A percentile compares a stretch with the other conserved stretches of the same genome.
phyloP scores from a whole-genome alignment of 306 rosid species.

The Quercus glauca region DNA sequence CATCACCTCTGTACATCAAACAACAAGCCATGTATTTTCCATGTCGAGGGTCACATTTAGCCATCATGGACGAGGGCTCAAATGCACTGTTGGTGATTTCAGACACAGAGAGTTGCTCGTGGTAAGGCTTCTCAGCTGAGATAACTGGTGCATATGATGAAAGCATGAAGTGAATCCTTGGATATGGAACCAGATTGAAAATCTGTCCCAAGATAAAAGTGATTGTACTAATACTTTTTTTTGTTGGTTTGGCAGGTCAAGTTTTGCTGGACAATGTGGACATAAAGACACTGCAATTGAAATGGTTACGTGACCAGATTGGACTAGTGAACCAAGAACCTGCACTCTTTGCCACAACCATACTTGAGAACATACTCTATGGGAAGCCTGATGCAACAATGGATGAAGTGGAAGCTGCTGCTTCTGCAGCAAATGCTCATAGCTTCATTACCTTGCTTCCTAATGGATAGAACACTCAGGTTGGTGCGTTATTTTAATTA shows the following conservation, averaged over 20 bases:
- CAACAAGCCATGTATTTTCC: conserved; percentile 53
- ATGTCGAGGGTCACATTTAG: conserved; percentile 45
- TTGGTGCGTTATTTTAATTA: conserved; percentile 9
- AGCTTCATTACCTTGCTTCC: conserved; percentile 91
- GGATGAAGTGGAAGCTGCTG: conserved; percentile 86
- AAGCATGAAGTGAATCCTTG: conserved; percentile 49
- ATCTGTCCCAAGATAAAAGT: conserved; percentile 25
- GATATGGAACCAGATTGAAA: conserved; percentile 48
- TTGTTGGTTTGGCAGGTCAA: conserved; percentile 58
- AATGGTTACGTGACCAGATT: conserved; percentile 92
- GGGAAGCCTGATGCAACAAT: conserved; percentile 87
- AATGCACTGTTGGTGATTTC: conserved; percentile 48
- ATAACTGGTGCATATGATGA: conserved; percentile 48
- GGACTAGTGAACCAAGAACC: conserved; percentile 99
- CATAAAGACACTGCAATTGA: conserved; percentile 75
- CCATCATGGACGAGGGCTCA: conserved; percentile 46
- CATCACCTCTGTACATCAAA: conserved; percentile 48
- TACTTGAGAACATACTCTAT: conserved; percentile 86
- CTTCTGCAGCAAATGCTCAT: conserved; percentile 96
- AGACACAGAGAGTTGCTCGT: conserved; percentile 43
- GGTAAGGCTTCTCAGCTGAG: conserved; percentile 47
- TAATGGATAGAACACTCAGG: conserved; percentile 89
- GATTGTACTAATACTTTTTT: neutral
- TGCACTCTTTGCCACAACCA: conserved; percentile 94
- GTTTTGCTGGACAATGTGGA: conserved; percentile 81